Conservation (phyloP, 495 filamentous ascomycete species). For the Oleoguttula mirabilis region DNA sequence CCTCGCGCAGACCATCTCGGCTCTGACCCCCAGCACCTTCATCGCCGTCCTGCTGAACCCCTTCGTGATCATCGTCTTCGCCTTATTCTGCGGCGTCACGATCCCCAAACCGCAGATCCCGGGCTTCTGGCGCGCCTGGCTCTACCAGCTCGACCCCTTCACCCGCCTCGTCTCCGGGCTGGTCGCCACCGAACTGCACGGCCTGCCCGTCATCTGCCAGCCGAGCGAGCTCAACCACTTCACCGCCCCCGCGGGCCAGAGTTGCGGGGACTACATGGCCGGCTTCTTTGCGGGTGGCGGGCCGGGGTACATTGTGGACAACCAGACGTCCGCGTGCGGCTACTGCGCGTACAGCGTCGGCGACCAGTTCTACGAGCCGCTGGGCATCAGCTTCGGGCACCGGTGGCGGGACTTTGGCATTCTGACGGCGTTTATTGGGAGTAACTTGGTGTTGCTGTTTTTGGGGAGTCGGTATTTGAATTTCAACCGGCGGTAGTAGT, state of each 20-base stretch:
- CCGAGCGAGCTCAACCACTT: conserved; percentile 49
- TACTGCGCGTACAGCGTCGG: conserved; percentile 71
- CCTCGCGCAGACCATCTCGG: conserved; percentile 54
- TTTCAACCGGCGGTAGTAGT: conserved; percentile 16
- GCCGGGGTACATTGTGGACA: conserved; percentile 55
- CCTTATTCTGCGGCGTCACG: conserved; percentile 74
- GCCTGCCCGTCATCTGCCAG: conserved; percentile 46
- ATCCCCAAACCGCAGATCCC: conserved; percentile 66
- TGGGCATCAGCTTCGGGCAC: conserved; percentile 51
- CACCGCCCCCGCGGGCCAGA: conserved; percentile 44
- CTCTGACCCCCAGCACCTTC: conserved; percentile 57
- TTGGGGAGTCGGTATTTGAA: conserved; percentile 33
- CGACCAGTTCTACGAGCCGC: conserved; percentile 59
- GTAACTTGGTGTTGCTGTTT: conserved; percentile 65
- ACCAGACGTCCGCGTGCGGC: conserved; percentile 49
- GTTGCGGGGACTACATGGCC: conserved; percentile 63
- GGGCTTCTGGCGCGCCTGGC: conserved; percentile 64
- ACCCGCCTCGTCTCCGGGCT: conserved; percentile 71
- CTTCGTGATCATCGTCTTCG: conserved; percentile 65
- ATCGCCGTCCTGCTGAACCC: conserved; percentile 64
- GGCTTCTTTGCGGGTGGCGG: conserved; percentile 52
- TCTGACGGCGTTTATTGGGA: conserved; percentile 57
- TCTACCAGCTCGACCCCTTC: conserved; percentile 76
- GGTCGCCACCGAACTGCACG: conserved; percentile 61
- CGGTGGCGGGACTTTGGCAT: conserved; percentile 76